These are phyloP conservation scores for Talaromyces verruculosus DNA, from an alignment of 2,329 filamentous ascomycete species.

Conservation along the genomic window DNA sequence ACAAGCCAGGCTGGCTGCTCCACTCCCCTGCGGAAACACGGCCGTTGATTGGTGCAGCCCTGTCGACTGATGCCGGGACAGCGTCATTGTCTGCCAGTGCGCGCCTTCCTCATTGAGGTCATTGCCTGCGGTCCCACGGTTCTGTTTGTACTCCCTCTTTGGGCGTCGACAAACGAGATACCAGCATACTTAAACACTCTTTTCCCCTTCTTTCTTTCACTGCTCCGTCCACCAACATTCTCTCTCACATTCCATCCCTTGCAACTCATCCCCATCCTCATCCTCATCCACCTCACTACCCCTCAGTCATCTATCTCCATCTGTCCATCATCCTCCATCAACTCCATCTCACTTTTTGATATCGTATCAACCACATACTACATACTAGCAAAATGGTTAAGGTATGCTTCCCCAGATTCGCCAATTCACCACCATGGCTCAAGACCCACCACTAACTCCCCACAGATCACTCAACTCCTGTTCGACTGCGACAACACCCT, in stretches of 20 bases:
- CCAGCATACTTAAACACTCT: slow-evolving; percentile 19
- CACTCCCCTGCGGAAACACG: not conserved
- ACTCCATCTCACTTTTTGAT: not conserved
- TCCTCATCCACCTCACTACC: not conserved
- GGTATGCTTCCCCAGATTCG: slow-evolving; percentile 26
- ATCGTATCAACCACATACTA: not conserved
- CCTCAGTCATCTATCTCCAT: not conserved
- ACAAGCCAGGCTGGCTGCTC: not conserved
- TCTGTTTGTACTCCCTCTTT: slow-evolving; percentile 1
- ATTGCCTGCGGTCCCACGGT: slow-evolving; percentile 5
- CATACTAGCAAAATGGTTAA: slow-evolving; percentile 30
- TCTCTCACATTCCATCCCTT: slow-evolving; percentile 1
- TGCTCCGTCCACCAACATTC: not conserved
- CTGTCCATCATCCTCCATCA: not conserved
- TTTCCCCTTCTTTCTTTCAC: not conserved
- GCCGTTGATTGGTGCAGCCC: not conserved
- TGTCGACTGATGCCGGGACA: slow-evolving; percentile 8
- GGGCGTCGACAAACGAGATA: not conserved
- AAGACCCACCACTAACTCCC: slow-evolving; percentile 27
- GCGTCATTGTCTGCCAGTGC: slow-evolving; percentile 17
- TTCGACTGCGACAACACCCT: slow-evolving; percentile 86
- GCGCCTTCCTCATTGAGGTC: slow-evolving; percentile 12
- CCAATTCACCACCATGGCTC: slow-evolving; percentile 28
- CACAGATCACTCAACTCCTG: slow-evolving; percentile 67
- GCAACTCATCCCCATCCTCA: not conserved